phyloP scores from a whole-genome alignment of 2,329 filamentous ascomycete species.

The Aspergillus chevalieri region DNA sequence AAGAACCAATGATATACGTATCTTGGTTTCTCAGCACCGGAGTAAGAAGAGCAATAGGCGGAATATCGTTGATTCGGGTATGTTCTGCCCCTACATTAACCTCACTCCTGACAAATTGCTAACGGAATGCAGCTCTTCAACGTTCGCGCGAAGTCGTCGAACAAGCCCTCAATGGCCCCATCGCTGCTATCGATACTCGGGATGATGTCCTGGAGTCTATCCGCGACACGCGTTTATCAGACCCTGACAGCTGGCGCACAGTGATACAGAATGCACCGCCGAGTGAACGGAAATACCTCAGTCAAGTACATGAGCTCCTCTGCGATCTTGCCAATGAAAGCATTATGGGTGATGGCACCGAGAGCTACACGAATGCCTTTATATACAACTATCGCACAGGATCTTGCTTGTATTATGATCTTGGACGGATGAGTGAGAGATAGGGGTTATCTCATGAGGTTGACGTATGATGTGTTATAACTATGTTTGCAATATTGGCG shows the following conservation, averaged over 20 bases:
- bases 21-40: slow-evolving; percentile 74
- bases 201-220: slow-evolving; percentile 76
- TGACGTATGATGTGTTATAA: neutral
- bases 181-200: slow-evolving; percentile 80
- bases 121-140: slow-evolving; percentile 40
- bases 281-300: slow-evolving; percentile 72
- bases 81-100: slow-evolving; percentile 37
- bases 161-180: slow-evolving; percentile 68
- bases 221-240: slow-evolving; percentile 65
- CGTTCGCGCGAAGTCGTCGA: slow-evolving; percentile 58
- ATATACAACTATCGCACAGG: slow-evolving; percentile 88
- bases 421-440: slow-evolving; percentile 40
- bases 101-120: slow-evolving; percentile 2
- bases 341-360: slow-evolving; percentile 42
- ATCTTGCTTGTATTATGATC: slow-evolving; percentile 77
- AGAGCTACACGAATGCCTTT: slow-evolving; percentile 64
- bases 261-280: slow-evolving; percentile 72
- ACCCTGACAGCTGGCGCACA: slow-evolving; percentile 75
- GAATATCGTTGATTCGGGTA: slow-evolving; percentile 76
- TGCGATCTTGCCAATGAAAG: slow-evolving; percentile 52
- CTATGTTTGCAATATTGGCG: slow-evolving; percentile 5
- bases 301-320: slow-evolving; percentile 74
- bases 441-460: slow-evolving; percentile 4
- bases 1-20: slow-evolving; percentile 67
- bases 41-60: slow-evolving; percentile 89